phyloP scores from a whole-genome alignment of 345 rosid species.

The Erodium maritimum region DNA sequence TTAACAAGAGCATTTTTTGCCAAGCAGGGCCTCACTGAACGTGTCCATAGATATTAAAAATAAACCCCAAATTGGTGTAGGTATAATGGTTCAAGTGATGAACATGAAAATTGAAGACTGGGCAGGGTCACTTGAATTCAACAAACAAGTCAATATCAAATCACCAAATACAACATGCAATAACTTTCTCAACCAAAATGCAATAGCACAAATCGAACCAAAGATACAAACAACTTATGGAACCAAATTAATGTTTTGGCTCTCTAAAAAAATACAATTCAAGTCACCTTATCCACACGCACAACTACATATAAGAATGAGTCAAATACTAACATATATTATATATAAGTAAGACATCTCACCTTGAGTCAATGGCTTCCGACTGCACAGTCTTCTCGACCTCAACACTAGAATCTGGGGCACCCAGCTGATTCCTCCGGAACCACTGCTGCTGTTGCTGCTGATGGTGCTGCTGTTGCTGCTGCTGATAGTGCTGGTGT shows the following conservation, averaged over 20 bases:
- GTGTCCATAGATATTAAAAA: too few relatives aligned
- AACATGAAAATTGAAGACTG: too few relatives aligned
- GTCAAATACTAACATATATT: background rate
- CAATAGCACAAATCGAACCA: background rate
- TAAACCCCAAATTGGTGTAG: too few relatives aligned
- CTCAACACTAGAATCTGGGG: conserved; percentile 20
- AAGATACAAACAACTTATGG: background rate
- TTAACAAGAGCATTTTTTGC: too few relatives aligned
- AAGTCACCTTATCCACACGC: background rate
- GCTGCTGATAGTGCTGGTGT: conserved; percentile 35
- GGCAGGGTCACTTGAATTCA: too few relatives aligned
- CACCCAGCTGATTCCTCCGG: conserved; percentile 38
- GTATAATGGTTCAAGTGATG: too few relatives aligned
- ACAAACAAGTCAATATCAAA: too few relatives aligned
- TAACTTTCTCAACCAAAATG: background rate
- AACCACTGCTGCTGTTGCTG: conserved; percentile 61
- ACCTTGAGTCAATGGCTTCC: conserved; percentile 80
- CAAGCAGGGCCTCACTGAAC: too few relatives aligned
- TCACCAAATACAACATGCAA: background rate
- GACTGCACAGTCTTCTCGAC: conserved; percentile 75
- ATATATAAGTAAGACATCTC: background rate
- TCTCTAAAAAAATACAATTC: background rate
- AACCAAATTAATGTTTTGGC: too few relatives aligned
- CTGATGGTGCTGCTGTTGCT: conserved; percentile 2
- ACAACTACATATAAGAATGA: background rate